Base-by-base conservation (phyloP, 192 early-diverging fungal species). In the Gigaspora rosea region DNA sequence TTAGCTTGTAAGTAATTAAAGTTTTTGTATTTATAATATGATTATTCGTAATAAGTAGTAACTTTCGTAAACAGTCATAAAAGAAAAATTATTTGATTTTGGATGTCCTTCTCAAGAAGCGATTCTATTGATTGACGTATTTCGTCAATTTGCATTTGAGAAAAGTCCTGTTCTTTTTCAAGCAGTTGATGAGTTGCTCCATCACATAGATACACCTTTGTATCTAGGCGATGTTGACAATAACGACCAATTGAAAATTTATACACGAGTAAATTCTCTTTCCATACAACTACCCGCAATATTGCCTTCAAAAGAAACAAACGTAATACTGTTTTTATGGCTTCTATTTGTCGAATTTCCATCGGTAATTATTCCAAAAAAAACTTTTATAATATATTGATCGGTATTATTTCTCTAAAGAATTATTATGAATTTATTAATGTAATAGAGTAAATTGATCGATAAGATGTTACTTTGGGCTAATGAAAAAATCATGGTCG, bases 321-420 rank as follows among this genome's bases (percentile, higher is more conserved):
- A 70, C 51, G 18, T 70, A 12, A 27, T 70, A 11, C 22, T 70
- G 22, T 70, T 70, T 67, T 41, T 70, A 15, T 70, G 68, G 68
- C 50, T 51, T 20, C 4, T 70, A 7, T 70, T 32, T 46, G 11
- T 10, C 13, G 65, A 67, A 15, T 67, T 67, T 67, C 65, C 65
- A 16, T 9, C 22, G 33, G 65, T 67, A 67, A 16, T 27, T 46
- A 41, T 41, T 3, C 41, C 41, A 20, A 63, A 10, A n/a, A 22
- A 63, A 11, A 1, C 12, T 18, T 18, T 56, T 56, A 54, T 16
- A 54, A 54, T 54, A 54, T 54, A 16, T 54, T 16, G 9, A 54
- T 11, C 16, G 16, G 0, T 54, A 56, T 56, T 12, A 56, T 4
- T 56, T 56, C 52, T 18, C 18, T 56, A 18, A 4, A 18, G 11